A percentile compares a stretch with the other conserved stretches of the same genome.
These are phyloP conservation scores for Diddensiella caesifluorescens DNA, from an alignment of 805 yeast species.

Conservation along the genomic window DNA sequence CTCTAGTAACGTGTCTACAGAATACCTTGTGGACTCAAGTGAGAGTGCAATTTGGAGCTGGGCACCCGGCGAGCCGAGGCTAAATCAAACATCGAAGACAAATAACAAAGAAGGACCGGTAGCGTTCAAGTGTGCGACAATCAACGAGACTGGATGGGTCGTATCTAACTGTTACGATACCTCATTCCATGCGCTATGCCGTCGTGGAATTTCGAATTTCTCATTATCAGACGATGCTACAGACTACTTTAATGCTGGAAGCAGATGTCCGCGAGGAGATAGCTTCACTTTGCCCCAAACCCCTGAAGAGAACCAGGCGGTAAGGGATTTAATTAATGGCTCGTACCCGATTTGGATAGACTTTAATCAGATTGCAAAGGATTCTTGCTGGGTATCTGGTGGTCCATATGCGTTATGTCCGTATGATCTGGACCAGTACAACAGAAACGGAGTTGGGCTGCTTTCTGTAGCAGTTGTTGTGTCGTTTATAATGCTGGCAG, in stretches of 20 bases:
- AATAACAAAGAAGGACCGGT: slow-evolving; percentile 15
- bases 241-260: slow-evolving; percentile 32
- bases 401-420: slow-evolving; percentile 79
- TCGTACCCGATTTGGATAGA: slow-evolving; percentile 65
- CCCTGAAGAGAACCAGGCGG: slow-evolving; percentile 41
- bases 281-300: slow-evolving; percentile 45
- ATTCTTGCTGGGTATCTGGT: slow-evolving; percentile 80
- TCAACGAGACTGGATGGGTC: slow-evolving; percentile 48
- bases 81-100: slow-evolving; percentile 15
- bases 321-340: slow-evolving; percentile 14
- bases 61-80: slow-evolving; percentile 52
- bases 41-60: slow-evolving; percentile 59
- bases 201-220: slow-evolving; percentile 26
- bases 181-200: slow-evolving; percentile 51
- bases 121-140: slow-evolving; percentile 45
- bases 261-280: slow-evolving; percentile 33
- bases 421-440: slow-evolving; percentile 51
- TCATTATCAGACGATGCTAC: slow-evolving; percentile 17
- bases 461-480: slow-evolving; percentile 63
- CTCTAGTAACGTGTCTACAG: slow-evolving; percentile 27
- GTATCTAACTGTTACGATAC: slow-evolving; percentile 61
- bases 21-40: slow-evolving; percentile 21
- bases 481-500: slow-evolving; percentile 45
- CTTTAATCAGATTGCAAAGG: slow-evolving; percentile 66
- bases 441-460: slow-evolving; percentile 54